phyloP scores from a whole-genome alignment of 352 stramenopile genomes.

The Phytophthora lateralis region DNA sequence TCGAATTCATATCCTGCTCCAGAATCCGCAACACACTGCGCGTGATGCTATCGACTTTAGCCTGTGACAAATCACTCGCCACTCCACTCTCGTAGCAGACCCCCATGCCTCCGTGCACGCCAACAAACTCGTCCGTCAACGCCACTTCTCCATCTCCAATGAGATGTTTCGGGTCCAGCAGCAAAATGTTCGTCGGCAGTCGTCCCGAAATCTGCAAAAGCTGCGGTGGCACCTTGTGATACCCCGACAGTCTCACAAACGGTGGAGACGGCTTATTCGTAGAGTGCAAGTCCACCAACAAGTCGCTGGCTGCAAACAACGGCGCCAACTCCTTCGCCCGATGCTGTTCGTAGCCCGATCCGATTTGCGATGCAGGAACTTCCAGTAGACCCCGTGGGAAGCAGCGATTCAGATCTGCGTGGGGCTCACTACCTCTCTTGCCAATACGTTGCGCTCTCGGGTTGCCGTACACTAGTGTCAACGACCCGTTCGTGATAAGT shows the following conservation, averaged over 20 bases:
- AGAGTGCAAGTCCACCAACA: slow-evolving; percentile 80
- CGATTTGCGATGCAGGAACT: slow-evolving; percentile 1
- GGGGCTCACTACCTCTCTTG: slow-evolving; percentile 53
- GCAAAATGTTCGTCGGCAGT: slow-evolving; percentile 57
- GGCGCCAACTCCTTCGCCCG: slow-evolving; percentile 64
- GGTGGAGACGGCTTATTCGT: slow-evolving; percentile 77
- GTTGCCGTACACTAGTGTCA: slow-evolving; percentile 76
- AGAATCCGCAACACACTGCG: slow-evolving; percentile 57
- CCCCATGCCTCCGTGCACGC: slow-evolving; percentile 57
- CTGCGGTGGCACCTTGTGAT: slow-evolving; percentile 30
- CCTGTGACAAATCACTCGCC: slow-evolving; percentile 53
- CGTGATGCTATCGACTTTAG: slow-evolving; percentile 51
- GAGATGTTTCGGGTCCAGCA: slow-evolving; percentile 67
- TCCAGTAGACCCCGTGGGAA: slow-evolving; percentile 50
- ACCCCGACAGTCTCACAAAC: slow-evolving; percentile 67
- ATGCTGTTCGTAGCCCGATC: slow-evolving; percentile 48
- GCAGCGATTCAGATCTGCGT: slow-evolving; percentile 75
- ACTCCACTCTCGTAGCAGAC: slow-evolving; percentile 76
- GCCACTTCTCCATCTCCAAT: slow-evolving; percentile 61
- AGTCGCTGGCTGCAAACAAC: slow-evolving; percentile 52
- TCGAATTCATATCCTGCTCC: slow-evolving; percentile 38
- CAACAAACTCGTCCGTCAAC: slow-evolving; percentile 78
- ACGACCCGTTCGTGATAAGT: slow-evolving; percentile 34
- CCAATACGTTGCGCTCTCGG: slow-evolving; percentile 53
- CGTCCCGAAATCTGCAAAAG: slow-evolving; percentile 40